A percentile compares a stretch with the other conserved stretches of the same genome.
Evolutionary conservation across 306 rosid species (phyloP).

Genomic region (Cucurbita maxima): DNA sequence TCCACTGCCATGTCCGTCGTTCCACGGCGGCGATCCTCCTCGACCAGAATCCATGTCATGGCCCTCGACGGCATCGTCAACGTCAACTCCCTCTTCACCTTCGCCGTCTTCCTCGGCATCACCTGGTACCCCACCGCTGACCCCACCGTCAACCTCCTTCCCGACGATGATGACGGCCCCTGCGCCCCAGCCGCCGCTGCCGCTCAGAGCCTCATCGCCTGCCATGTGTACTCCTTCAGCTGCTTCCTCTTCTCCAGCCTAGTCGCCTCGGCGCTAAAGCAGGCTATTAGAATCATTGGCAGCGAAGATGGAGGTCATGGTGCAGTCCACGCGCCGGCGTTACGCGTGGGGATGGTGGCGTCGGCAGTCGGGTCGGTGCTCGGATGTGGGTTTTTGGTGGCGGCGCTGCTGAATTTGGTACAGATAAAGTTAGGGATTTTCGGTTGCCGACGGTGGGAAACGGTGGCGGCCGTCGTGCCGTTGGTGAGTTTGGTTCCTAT

Average conservation of each 20-base stretch:
- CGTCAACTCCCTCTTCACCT: conserved; percentile 74
- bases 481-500: conserved; percentile 62
- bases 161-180: conserved; percentile 1
- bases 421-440: conserved; percentile 64
- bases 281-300: conserved; percentile 32
- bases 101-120: conserved; percentile 77
- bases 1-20: conserved; percentile 29
- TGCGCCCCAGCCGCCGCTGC: conserved; percentile 33
- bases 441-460: conserved; percentile 46
- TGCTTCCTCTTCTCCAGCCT: conserved; percentile 92
- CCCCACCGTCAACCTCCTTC: conserved; percentile 24
- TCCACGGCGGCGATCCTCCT: conserved; percentile 20
- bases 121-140: conserved; percentile 35
- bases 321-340: conserved; percentile 13
- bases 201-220: conserved; percentile 36
- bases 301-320: not conserved
- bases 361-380: conserved; percentile 62
- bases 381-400: conserved; percentile 70
- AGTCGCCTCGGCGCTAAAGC: conserved; percentile 62
- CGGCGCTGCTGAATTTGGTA: conserved; percentile 65
- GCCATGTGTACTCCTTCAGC: conserved; percentile 79
- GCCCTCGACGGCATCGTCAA: conserved; percentile 78
- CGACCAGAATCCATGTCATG: conserved; percentile 58
- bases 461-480: conserved; percentile 48
- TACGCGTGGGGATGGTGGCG: conserved; percentile 48